These are phyloP conservation scores for Lasiodiplodia citricola DNA, from an alignment of 2,329 filamentous ascomycete species.

Conservation along the genomic window DNA sequence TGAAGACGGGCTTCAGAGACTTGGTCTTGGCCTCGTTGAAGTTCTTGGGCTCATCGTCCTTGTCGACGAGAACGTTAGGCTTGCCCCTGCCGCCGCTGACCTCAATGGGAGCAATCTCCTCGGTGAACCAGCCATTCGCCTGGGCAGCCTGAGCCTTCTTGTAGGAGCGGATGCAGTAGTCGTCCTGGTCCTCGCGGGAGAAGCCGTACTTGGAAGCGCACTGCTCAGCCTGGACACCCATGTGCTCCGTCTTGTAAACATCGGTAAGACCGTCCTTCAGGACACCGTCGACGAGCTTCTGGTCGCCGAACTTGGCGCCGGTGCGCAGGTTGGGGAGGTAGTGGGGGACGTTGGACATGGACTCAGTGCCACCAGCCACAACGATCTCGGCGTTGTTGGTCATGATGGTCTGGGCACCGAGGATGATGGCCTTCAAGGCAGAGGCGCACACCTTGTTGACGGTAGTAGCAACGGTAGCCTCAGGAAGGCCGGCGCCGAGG, in stretches of 20 bases:
- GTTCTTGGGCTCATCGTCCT: conserved; percentile 97
- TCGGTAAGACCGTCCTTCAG: conserved; percentile 95
- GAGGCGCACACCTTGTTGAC: conserved; percentile 99
- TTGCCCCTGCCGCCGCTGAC: conserved; percentile 89
- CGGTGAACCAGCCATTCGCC: conserved; percentile 77
- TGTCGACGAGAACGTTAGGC: conserved; percentile 77
- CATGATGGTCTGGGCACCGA: conserved; percentile 96
- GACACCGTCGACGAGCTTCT: conserved; percentile 86
- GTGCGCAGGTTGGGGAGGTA: conserved; percentile 87
- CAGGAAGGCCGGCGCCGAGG: conserved; percentile 81
- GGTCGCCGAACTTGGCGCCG: conserved; percentile 93
- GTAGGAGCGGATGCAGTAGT: conserved; percentile 94
- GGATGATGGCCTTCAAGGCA: conserved; percentile 88
- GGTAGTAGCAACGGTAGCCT: conserved; percentile 83
- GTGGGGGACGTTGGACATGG: conserved; percentile 97
- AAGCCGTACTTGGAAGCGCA: conserved; percentile 85
- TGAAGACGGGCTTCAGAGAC: conserved; percentile 73
- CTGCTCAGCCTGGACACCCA: conserved; percentile 92
- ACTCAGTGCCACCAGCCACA: conserved; percentile 93
- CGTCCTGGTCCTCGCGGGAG: conserved; percentile 84
- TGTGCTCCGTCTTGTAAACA: conserved; percentile 94
- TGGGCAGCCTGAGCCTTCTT: conserved; percentile 89
- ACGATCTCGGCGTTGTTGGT: conserved; percentile 92
- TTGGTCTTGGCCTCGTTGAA: conserved; percentile 60
- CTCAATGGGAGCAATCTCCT: conserved; percentile 89